Percentiles rank a stretch among this genome's conserved stretches.
These are phyloP conservation scores for Paralagenidium karlingii DNA, from an alignment of 352 stramenopile species.

Conservation along the genomic window DNA sequence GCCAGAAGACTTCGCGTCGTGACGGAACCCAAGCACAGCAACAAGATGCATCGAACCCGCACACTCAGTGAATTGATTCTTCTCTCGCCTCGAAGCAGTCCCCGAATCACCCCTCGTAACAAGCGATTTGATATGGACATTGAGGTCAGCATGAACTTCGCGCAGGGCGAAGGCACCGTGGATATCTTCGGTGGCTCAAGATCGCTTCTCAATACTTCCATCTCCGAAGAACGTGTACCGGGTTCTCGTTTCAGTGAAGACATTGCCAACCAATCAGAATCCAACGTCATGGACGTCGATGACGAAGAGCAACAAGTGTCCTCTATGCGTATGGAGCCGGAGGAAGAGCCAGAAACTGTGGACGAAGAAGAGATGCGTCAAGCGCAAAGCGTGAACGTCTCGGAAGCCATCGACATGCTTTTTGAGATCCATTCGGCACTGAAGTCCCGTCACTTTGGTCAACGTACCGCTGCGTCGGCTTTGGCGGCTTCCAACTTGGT, in stretches of 20 bases:
- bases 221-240: slow-evolving; percentile 4
- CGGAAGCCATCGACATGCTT: slow-evolving; percentile 70
- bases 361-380: slow-evolving; percentile 6
- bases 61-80: slow-evolving; percentile 68
- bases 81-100: slow-evolving; percentile 44
- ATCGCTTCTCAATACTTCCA: background rate
- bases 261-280: slow-evolving; percentile 19
- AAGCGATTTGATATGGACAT: slow-evolving; percentile 81
- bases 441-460: slow-evolving; percentile 61
- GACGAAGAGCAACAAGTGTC: slow-evolving; percentile 2
- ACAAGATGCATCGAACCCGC: slow-evolving; percentile 76
- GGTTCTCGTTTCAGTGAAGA: slow-evolving; percentile 7
- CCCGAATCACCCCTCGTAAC: slow-evolving; percentile 36
- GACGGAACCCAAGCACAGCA: slow-evolving; percentile 72
- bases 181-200: slow-evolving; percentile 30
- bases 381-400: slow-evolving; percentile 20
- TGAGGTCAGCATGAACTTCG: slow-evolving; percentile 57
- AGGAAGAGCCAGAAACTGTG: slow-evolving; percentile 8
- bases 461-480: slow-evolving; percentile 60
- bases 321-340: slow-evolving; percentile 10
- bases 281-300: slow-evolving; percentile 11
- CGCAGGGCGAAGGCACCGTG: slow-evolving; percentile 50
- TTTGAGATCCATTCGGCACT: slow-evolving; percentile 78
- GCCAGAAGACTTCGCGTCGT: slow-evolving; percentile 61
- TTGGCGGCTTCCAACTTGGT: slow-evolving; percentile 68